Base-by-base conservation (phyloP, 2,329 filamentous ascomycete genomes). In the Aspergillus felis region DNA sequence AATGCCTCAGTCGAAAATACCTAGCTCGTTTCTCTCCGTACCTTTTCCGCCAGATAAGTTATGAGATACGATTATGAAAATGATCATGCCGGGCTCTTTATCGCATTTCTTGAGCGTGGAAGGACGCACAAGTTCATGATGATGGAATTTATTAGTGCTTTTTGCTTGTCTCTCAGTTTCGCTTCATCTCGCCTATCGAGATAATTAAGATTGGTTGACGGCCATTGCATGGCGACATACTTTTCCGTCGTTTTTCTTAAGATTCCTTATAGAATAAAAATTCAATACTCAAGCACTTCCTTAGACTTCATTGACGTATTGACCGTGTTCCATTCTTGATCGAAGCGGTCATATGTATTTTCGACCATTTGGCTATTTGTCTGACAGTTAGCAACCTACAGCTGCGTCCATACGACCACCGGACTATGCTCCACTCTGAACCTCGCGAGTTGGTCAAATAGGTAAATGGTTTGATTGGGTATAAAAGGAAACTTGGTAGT, bases 401-500 rank as follows among this genome's bases (percentile, higher is more conserved):
- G 28, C 8, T 10, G 28, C 12, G 32, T 14, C 14, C 32, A 3
- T 29, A 17, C 32, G 32, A 35, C 2, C 12, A 35, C 32, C 4
- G 32, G 32, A 35, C 4, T 17, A 14, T 35, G 14, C 2, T 17
- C 32, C 32, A 17, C 12, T 14, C 32, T 17, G 32, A 35, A 17
- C 12, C 32, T 35, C 32, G 4, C 12, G 12, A 17, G 32, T 14
- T 35, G 4, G 32, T 17, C 12, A 14, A 27, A 47, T 47, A 24
- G 50, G 32, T 20, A 38, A 46, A 53, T 41, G 46, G 29, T 54
- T 61, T 38, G 46, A 60, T 56, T 58, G 59, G 62, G 60, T 63
- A 64, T 63, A 63, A 29, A 58, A 51, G 24, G 22, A 47, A 47
- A 24, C 29, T 24, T 46, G 42, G 24, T 24, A 47, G 20, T 24